A percentile compares a stretch with the other conserved stretches of the same genome.
Evolutionary conservation across 2,329 filamentous ascomycete species (phyloP).

Genomic region (Westerdykella ornata): DNA sequence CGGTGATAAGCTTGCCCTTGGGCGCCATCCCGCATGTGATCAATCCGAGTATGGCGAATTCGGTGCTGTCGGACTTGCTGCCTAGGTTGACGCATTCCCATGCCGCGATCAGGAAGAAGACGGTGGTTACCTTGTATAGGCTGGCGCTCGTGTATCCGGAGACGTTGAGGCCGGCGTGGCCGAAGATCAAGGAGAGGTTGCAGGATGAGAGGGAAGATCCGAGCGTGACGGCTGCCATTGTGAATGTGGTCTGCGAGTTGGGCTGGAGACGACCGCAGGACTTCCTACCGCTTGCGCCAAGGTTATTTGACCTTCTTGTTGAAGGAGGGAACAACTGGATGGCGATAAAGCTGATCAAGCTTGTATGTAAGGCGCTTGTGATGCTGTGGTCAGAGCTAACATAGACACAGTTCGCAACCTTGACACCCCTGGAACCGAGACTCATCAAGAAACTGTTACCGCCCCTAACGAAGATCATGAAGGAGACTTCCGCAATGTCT

Average conservation of each 20-base stretch:
- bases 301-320: conserved; percentile 86
- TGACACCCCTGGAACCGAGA: conserved; percentile 87
- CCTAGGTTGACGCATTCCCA: conserved; percentile 82
- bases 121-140: conserved; percentile 87
- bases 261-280: conserved; percentile 91
- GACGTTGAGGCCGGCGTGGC: conserved; percentile 86
- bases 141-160: conserved; percentile 95
- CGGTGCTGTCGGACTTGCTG: conserved; percentile 76
- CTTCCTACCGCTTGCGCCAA: conserved; percentile 83
- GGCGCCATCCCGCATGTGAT: conserved; percentile 90
- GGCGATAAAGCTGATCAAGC: conserved; percentile 98
- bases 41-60: conserved; percentile 84
- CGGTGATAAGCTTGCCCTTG: conserved; percentile 78
- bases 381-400: not conserved
- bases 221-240: conserved; percentile 89
- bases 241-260: conserved; percentile 94
- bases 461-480: conserved; percentile 85
- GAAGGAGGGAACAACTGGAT: conserved; percentile 98
- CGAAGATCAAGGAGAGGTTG: conserved; percentile 90
- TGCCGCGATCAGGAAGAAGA: conserved; percentile 85
- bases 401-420: conserved; percentile 68
- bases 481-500: conserved; percentile 96
- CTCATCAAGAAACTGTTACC: conserved; percentile 86
- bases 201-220: conserved; percentile 86
- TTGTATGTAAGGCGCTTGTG: conserved; percentile 51